Conservation (phyloP, 202 grass and related monocot species). For the Zizania palustris region DNA sequence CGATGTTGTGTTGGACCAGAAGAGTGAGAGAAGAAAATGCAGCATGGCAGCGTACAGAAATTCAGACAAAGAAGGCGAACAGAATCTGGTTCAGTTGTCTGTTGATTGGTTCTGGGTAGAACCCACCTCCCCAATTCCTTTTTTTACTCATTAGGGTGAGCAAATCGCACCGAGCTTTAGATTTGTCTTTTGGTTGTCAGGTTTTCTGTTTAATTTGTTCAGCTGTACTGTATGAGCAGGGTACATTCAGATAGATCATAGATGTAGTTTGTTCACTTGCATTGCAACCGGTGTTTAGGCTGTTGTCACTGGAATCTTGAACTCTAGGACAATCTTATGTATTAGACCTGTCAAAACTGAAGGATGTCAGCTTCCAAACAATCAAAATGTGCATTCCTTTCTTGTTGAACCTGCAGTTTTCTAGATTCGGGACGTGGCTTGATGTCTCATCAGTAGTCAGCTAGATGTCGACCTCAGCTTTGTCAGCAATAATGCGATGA, state of each 20-base stretch:
- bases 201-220: too few relatives aligned
- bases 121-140: neutral
- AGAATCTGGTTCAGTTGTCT: neutral
- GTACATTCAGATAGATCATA: too few relatives aligned
- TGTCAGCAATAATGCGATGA: constrained; percentile 11
- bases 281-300: neutral
- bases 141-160: too few relatives aligned
- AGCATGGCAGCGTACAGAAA: neutral
- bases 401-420: neutral
- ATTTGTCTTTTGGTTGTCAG: too few relatives aligned
- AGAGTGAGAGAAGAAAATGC: neutral
- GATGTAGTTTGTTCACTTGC: too few relatives aligned
- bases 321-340: neutral
- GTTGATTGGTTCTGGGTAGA: neutral
- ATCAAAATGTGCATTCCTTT: neutral
- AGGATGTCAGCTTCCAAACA: neutral
- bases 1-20: constrained; percentile 6
- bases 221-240: too few relatives aligned
- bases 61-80: neutral
- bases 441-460: neutral
- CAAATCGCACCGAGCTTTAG: neutral
- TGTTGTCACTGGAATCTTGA: neutral
- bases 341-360: neutral
- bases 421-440: neutral
- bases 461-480: neutral